Conservation (phyloP, 1,139 yeast genomes). For the Geotrichum macrosporum region DNA sequence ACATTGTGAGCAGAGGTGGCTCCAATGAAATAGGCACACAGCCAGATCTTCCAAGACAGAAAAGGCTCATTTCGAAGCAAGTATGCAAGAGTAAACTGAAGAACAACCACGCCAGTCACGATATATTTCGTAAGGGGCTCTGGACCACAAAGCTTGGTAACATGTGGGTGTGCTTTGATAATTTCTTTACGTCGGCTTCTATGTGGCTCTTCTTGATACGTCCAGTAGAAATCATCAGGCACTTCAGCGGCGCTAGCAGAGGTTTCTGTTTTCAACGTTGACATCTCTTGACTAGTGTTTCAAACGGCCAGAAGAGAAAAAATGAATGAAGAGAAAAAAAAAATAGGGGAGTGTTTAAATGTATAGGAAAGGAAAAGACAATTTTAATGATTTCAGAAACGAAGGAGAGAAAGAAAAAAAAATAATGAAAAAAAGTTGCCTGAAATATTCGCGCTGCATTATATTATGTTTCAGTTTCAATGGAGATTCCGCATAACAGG, state of each 20-base stretch:
- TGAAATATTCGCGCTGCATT: too few species aligned
- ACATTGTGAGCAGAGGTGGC: constrained; percentile 82
- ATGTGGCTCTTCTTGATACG: constrained; percentile 78
- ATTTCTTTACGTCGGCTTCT: constrained; percentile 67
- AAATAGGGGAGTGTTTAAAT: neutral
- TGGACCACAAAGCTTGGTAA: constrained; percentile 73
- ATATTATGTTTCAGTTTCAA: too few species aligned
- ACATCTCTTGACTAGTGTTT: too few species aligned
- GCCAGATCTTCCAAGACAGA: constrained; percentile 52
- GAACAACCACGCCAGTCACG: constrained; percentile 55
- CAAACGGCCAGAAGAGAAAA: too few species aligned
- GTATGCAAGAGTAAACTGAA: constrained; percentile 63
- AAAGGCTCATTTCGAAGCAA: constrained; percentile 54
- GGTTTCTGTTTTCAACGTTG: neutral
- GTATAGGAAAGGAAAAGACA: too few species aligned
- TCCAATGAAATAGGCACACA: constrained; percentile 70
- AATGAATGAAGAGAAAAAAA: too few species aligned
- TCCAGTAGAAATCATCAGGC: constrained; percentile 59
- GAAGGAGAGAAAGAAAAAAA: too few species aligned
- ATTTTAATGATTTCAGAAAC: too few species aligned
- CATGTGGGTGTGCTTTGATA: constrained; percentile 71
- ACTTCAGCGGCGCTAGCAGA: neutral
- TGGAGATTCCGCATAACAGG: too few species aligned
- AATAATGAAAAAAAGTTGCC: too few species aligned
- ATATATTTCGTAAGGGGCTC: constrained; percentile 83